phyloP scores from a whole-genome alignment of 139 green algal species.

The Closterium sp. region DNA sequence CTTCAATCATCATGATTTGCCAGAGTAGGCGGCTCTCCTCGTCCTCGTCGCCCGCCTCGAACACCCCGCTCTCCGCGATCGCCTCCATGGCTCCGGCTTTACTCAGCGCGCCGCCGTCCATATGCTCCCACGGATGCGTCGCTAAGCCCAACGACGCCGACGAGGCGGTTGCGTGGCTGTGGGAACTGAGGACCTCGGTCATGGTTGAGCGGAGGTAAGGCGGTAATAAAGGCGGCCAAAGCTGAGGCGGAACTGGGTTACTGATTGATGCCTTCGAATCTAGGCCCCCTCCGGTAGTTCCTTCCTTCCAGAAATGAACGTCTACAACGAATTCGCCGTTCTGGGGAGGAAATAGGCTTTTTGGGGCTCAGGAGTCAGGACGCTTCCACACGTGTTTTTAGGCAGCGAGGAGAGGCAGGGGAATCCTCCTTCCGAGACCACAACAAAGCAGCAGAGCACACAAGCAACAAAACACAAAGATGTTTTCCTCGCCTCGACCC shows the following conservation, averaged over 20 bases:
- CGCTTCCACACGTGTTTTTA: background rate
- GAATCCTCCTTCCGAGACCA: too few species aligned
- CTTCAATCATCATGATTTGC: background rate
- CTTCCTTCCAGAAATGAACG: too few species aligned
- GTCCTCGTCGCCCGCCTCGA: background rate
- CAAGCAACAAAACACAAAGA: too few species aligned
- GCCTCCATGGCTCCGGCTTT: background rate
- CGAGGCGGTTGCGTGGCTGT: background rate
- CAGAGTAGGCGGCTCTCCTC: background rate
- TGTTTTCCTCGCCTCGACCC: background rate
- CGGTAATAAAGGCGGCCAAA: too few species aligned
- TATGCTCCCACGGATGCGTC: background rate
- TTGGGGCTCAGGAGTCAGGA: background rate
- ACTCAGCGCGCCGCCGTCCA: background rate
- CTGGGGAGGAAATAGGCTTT: background rate
- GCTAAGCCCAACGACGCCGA: background rate
- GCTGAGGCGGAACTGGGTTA: too few species aligned
- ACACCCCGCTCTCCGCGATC: background rate
- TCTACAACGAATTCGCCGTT: background rate
- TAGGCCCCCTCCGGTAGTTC: too few species aligned
- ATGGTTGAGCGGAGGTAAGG: background rate
- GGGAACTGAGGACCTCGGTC: background rate
- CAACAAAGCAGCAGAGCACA: too few species aligned
- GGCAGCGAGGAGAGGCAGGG: too few species aligned
- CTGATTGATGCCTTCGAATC: too few species aligned